A percentile compares a stretch with the other conserved stretches of the same genome.
These are phyloP conservation scores for Diaporthe helianthi DNA, from an alignment of 2,329 filamentous ascomycete species.

Conservation along the genomic window DNA sequence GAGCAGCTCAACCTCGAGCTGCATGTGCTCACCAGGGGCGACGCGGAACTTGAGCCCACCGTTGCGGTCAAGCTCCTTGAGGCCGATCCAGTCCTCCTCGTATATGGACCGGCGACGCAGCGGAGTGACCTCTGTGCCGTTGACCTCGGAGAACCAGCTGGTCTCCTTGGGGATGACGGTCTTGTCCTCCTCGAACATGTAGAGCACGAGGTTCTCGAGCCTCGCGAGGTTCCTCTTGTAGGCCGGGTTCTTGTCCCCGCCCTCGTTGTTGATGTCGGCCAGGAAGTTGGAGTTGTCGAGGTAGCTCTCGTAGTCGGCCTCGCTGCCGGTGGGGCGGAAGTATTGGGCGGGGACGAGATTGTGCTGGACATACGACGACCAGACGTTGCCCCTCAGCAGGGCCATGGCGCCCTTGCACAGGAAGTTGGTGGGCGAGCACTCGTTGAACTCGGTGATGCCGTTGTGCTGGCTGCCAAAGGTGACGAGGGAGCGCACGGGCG, in stretches of 20 bases:
- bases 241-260: slow-evolving; percentile 71
- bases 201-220: slow-evolving; percentile 85
- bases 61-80: slow-evolving; percentile 79
- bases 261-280: slow-evolving; percentile 96
- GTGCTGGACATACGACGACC: slow-evolving; percentile 78
- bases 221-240: slow-evolving; percentile 75
- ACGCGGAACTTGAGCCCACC: slow-evolving; percentile 79
- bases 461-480: slow-evolving; percentile 94
- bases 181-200: slow-evolving; percentile 84
- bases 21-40: slow-evolving; percentile 83
- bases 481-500: slow-evolving; percentile 78
- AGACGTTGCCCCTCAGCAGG: slow-evolving; percentile 80
- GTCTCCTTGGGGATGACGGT: slow-evolving; percentile 91
- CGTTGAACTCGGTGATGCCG: slow-evolving; percentile 84
- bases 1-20: slow-evolving; percentile 71
- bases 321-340: slow-evolving; percentile 70
- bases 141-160: slow-evolving; percentile 89
- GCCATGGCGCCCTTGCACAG: slow-evolving; percentile 82
- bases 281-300: slow-evolving; percentile 85
- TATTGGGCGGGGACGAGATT: slow-evolving; percentile 93
- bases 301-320: slow-evolving; percentile 71
- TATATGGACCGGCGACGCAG: slow-evolving; percentile 78
- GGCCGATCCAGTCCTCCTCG: slow-evolving; percentile 90
- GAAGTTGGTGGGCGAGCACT: slow-evolving; percentile 75
- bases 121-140: slow-evolving; percentile 70